These are phyloP conservation scores for Dryas alaskensis DNA, from an alignment of 306 rosid species.

Conservation along the genomic window DNA sequence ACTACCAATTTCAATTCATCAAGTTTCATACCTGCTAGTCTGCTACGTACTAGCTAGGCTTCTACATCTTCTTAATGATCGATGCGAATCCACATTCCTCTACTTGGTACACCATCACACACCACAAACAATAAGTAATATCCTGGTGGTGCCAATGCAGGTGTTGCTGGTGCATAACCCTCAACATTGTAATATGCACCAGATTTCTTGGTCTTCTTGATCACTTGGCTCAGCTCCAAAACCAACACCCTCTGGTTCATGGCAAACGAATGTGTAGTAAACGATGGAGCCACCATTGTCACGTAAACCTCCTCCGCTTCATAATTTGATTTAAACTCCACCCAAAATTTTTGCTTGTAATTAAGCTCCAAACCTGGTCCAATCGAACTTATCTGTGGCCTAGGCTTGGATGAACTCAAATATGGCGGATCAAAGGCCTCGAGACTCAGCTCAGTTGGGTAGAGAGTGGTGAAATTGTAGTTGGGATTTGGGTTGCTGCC, in stretches of 20 bases:
- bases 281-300: constrained; percentile 58
- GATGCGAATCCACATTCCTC: constrained; percentile 31
- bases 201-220: neutral
- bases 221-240: constrained; percentile 23
- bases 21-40: no score
- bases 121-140: constrained; percentile 34
- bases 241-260: constrained; percentile 65
- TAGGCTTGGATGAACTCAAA: constrained; percentile 8
- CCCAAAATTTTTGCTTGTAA: constrained; percentile 12
- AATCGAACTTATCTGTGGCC: constrained; percentile 24
- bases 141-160: constrained; percentile 34
- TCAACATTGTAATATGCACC: constrained; percentile 1
- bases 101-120: constrained; percentile 30
- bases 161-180: constrained; percentile 25
- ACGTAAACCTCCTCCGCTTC: neutral
- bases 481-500: constrained; percentile 37
- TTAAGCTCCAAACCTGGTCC: constrained; percentile 11
- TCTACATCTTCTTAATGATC: neutral
- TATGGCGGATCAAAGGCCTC: constrained; percentile 34
- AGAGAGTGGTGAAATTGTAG: constrained; percentile 36
- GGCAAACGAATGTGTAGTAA: constrained; percentile 64
- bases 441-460: constrained; percentile 34
- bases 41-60: neutral
- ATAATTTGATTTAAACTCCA: constrained; percentile 5
- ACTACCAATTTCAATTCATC: no score